These are phyloP conservation scores for Cyclanthera cordifolia DNA, from an alignment of 306 rosid species.

Conservation along the genomic window DNA sequence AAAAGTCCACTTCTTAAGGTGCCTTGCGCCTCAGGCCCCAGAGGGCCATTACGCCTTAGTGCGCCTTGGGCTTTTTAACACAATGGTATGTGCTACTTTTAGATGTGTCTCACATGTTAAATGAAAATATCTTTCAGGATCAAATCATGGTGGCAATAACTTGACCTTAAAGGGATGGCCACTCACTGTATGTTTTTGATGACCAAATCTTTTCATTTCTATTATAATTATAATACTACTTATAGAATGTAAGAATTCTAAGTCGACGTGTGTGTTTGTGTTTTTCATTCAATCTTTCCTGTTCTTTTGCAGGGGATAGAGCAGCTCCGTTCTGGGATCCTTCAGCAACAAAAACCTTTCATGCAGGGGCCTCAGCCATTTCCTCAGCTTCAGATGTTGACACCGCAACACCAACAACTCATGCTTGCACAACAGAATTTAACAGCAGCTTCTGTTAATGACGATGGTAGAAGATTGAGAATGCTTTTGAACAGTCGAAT, in stretches of 20 bases:
- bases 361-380: constrained; percentile 81
- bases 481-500: constrained; percentile 66
- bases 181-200: constrained; percentile 52
- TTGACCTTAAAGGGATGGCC: constrained; percentile 99
- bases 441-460: constrained; percentile 70
- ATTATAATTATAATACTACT: background rate
- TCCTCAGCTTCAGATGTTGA: constrained; percentile 91
- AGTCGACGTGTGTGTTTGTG: background rate
- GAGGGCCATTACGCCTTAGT: no score
- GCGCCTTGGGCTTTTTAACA: no score
- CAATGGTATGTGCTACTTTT: no score
- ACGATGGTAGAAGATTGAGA: constrained; percentile 74
- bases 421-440: constrained; percentile 87
- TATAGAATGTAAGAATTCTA: background rate
- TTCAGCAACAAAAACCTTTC: constrained; percentile 82
- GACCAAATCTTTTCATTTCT: background rate
- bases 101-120: background rate
- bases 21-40: no score
- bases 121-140: constrained; percentile 45
- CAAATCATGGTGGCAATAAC: constrained; percentile 87
- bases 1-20: no score
- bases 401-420: constrained; percentile 89
- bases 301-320: constrained; percentile 56
- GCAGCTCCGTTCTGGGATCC: constrained; percentile 82
- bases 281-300: background rate